A percentile compares a stretch with the other conserved stretches of the same genome.
Conservation (phyloP, 306 rosid genomes). For the Spatholobus suberectus region DNA sequence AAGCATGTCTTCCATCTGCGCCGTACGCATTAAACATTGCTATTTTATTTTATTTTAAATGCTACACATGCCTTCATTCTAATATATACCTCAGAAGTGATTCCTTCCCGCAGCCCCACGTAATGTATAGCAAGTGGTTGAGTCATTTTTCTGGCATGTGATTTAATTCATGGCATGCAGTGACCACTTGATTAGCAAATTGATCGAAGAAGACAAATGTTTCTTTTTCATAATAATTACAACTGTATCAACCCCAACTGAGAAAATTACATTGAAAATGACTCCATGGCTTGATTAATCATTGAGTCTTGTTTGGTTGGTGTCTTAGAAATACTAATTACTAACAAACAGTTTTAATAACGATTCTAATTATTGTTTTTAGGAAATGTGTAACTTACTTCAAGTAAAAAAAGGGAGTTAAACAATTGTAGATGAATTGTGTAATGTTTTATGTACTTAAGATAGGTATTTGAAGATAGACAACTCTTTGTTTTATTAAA, state of each 20-base stretch:
- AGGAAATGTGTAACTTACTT: too few species aligned
- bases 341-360: background rate
- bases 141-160: background rate
- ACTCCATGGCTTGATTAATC: background rate
- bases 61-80: too few species aligned
- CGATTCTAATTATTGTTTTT: background rate
- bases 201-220: constrained; percentile 18
- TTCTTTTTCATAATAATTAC: background rate
- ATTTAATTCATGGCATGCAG: background rate
- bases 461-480: too few species aligned
- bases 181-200: constrained; percentile 15
- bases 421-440: too few species aligned
- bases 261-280: background rate
- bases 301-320: background rate
- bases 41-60: too few species aligned
- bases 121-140: background rate
- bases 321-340: background rate
- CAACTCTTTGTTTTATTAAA: background rate
- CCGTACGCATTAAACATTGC: background rate
- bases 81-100: background rate
- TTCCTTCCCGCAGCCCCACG: background rate
- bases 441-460: too few species aligned
- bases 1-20: background rate
- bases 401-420: too few species aligned
- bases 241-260: background rate